These are phyloP conservation scores for Aspergillus jensenii DNA, from an alignment of 2,329 filamentous ascomycete genomes.

Conservation along the genomic window DNA sequence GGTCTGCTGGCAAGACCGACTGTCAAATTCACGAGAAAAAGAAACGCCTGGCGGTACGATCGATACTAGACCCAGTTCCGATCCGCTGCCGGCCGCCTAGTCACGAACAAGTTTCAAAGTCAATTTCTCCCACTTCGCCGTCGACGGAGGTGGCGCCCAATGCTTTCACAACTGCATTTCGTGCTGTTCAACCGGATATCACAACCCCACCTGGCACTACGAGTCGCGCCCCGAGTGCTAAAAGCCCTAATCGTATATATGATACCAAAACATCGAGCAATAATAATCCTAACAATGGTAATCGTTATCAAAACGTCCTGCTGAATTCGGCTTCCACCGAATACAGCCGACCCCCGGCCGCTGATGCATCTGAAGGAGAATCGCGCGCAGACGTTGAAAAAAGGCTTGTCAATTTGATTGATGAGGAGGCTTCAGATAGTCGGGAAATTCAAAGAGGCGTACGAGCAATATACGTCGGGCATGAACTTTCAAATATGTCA, in stretches of 20 bases:
- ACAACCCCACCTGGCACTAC: conserved; percentile 15
- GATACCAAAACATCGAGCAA: conserved; percentile 1
- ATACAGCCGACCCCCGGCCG: conserved; percentile 24
- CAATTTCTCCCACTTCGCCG: conserved; percentile 19
- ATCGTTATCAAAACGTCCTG: conserved; percentile 19
- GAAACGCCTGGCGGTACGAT: conserved; percentile 45
- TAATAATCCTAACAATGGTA: conserved; percentile 2
- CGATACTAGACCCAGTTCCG: conserved; percentile 46
- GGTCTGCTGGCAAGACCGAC: conserved; percentile 40
- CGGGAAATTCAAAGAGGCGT: conserved; percentile 50
- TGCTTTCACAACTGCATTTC: conserved; percentile 30
- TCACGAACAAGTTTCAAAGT: conserved; percentile 24
- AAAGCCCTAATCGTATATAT: conserved; percentile 2
- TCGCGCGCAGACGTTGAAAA: conserved; percentile 45
- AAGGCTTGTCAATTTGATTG: conserved; percentile 52
- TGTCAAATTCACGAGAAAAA: conserved; percentile 54
- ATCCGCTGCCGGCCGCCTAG: conserved; percentile 42
- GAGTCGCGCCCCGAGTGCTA: conserved; percentile 10
- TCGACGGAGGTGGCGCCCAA: conserved; percentile 20
- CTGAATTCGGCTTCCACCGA: conserved; percentile 21
- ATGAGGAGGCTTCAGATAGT: conserved; percentile 47
- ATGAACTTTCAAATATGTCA: conserved; percentile 57
- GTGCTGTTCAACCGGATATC: conserved; percentile 19
- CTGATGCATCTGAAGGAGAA: conserved; percentile 39
- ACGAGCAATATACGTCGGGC: conserved; percentile 56